phyloP scores from a whole-genome alignment of 2,329 filamentous ascomycete genomes.

The Colletotrichum neosansevieriae region DNA sequence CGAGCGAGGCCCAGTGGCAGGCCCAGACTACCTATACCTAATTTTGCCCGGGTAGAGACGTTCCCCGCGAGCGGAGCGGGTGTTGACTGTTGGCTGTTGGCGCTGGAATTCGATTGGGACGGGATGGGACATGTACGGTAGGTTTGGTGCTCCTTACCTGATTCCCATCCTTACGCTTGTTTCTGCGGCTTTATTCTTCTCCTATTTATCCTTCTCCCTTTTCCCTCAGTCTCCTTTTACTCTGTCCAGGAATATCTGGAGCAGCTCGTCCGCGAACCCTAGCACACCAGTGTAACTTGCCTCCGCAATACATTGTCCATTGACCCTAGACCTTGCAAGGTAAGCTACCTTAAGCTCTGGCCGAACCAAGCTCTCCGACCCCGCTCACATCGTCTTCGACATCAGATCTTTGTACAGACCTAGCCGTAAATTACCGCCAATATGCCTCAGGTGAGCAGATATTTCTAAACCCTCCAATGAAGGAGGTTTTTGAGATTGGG shows the following conservation, averaged over 20 bases:
- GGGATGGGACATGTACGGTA: background rate
- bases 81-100: background rate
- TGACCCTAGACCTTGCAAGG: constrained; percentile 26
- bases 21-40: background rate
- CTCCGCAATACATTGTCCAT: constrained; percentile 4
- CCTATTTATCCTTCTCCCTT: background rate
- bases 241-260: background rate
- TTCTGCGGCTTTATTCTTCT: constrained; percentile 1
- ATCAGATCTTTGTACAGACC: background rate
- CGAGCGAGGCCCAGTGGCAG: background rate
- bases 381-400: background rate
- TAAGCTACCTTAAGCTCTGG: constrained; percentile 14
- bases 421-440: constrained; percentile 42
- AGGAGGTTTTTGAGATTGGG: too few relatives aligned
- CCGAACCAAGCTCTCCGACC: constrained; percentile 3
- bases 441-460: constrained; percentile 49
- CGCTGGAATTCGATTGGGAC: constrained; percentile 17
- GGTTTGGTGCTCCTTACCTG: too few relatives aligned
- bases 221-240: background rate
- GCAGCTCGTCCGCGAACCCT: too few relatives aligned
- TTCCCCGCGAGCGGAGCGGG: background rate
- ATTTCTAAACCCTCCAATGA: background rate
- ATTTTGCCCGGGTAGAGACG: background rate
- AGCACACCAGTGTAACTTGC: background rate
- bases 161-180: background rate